A percentile compares a stretch with the other conserved stretches of the same genome.
phyloP scores from a whole-genome alignment of 2,329 filamentous ascomycete genomes.

The Daldinia eschscholtzii region DNA sequence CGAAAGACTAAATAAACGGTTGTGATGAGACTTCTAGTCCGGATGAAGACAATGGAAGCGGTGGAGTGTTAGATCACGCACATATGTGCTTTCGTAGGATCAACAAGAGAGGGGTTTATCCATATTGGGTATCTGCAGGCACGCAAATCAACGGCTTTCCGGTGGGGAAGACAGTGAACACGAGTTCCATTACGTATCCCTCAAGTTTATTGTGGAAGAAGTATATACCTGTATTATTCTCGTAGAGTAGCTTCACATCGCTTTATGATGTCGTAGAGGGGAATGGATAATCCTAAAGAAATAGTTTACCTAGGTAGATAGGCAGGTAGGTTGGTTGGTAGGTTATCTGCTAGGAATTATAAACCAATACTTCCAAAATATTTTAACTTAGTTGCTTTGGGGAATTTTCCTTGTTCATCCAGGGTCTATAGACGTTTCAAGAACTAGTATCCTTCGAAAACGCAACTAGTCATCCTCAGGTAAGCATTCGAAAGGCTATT shows the following conservation, averaged over 20 bases:
- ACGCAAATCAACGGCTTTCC: slow-evolving; percentile 6
- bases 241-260: not conserved
- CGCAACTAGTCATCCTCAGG: not conserved
- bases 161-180: not conserved
- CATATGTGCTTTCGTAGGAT: slow-evolving; percentile 9
- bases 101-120: not conserved
- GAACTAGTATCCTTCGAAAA: not conserved
- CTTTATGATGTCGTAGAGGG: not conserved
- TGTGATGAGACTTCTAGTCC: not conserved
- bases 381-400: too few relatives aligned
- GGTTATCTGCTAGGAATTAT: not conserved
- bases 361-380: not conserved
- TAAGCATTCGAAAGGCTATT: not conserved
- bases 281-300: not conserved
- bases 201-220: not conserved
- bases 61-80: not conserved
- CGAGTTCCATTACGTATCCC: not conserved
- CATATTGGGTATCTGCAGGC: not conserved
- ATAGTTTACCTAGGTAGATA: too few relatives aligned
- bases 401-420: not conserved
- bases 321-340: accelerated
- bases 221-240: not conserved
- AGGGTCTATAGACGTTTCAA: not conserved
- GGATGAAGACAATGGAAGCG: not conserved
- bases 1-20: not conserved